Evolutionary conservation across 2,329 filamentous ascomycete species (phyloP), one percentile per base, ranked within the genome.

Genomic region (Mollisiaceae sp.): DNA sequence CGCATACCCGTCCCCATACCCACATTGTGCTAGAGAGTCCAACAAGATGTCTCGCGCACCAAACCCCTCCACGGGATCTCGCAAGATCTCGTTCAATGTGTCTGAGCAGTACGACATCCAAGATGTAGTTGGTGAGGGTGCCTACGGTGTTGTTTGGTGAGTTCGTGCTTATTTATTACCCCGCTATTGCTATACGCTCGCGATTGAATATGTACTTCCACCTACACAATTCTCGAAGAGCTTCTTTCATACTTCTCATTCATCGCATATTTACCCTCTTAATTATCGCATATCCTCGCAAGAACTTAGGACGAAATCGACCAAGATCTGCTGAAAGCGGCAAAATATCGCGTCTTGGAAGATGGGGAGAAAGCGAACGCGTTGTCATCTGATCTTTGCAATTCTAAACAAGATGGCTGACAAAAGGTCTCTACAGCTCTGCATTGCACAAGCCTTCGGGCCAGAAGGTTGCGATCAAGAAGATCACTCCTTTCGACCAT

Each of bases 51-150:
- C 85, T 65, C 71, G 85, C 82, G 74, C 87, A 83, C 79, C 80
- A 36, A 77, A 77, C 69, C 73, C 73, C 27, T 67, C 84, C 65
- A 80, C 84, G 75, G 86, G 86, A 74, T 90, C 89, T 74, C 87
- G 95, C 78, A 99, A 98, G 87, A 99, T 99, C 79, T 98, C 94
- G 64, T 99, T 99, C 89, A 99, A 99, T 77, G 95, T 99, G 69
- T 97, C 94, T 76, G 95, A 99, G 80, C 95, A 99, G 80, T 99
- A 99, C 78, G 95, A 99, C 77, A 99, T 99, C 72, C 94, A 98
- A 79, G 95, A 99, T 89, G 95, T 99, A 58, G 96, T 99, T 67
- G 95, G 95, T 73, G 95, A 99, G 81, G 95, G 95, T 77, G 95
- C 95, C 71, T 99, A 99, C 77, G 95, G 95, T 79, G 94, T 99